phyloP scores from a whole-genome alignment of 1,139 yeast species.

The Taiozyma onychis region DNA sequence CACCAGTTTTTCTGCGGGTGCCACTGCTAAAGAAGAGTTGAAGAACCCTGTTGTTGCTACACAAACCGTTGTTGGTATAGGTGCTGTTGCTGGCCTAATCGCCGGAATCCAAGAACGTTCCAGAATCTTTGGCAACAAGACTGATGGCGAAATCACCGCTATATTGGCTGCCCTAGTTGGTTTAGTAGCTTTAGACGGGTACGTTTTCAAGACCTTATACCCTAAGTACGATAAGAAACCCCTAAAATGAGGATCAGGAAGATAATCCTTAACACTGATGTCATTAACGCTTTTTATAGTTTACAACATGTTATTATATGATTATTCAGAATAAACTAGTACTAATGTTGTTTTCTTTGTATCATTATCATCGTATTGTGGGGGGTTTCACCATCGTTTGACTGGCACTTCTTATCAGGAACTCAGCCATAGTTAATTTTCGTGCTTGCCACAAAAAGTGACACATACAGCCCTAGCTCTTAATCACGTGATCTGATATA shows the following conservation, averaged over 20 bases:
- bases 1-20: constrained; percentile 16
- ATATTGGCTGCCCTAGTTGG: constrained; percentile 53
- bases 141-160: constrained; percentile 44
- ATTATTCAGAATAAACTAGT: background rate
- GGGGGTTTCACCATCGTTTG: background rate
- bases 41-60: constrained; percentile 59
- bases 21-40: constrained; percentile 33
- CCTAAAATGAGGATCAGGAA: constrained; percentile 8
- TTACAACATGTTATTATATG: background rate
- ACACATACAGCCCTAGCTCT: background rate
- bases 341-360: background rate
- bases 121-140: constrained; percentile 32
- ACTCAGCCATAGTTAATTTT: background rate
- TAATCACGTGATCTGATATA: background rate
- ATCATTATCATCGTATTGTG: background rate
- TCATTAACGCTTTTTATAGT: background rate
- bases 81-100: constrained; percentile 44
- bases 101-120: constrained; percentile 48
- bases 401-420: background rate
- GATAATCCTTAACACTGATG: background rate
- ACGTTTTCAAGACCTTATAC: constrained; percentile 46
- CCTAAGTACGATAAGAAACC: constrained; percentile 41
- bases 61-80: constrained; percentile 47
- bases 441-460: background rate
- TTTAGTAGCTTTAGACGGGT: constrained; percentile 48